phyloP scores from a whole-genome alignment of 768 basidiomycete genomes.

The Rhodotorula graminis region DNA sequence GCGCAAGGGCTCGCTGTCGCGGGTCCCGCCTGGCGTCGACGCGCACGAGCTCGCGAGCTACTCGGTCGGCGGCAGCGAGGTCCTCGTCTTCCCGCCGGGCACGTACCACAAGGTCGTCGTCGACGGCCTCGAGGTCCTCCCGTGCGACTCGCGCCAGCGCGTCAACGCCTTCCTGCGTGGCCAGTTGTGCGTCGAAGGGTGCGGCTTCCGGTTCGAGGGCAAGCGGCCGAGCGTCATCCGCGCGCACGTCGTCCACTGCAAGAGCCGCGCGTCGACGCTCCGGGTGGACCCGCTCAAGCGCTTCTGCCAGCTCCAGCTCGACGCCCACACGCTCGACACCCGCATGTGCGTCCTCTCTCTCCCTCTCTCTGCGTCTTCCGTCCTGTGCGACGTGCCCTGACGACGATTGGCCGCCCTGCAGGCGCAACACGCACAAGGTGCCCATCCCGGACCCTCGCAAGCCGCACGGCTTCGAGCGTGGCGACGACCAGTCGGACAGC shows the following conservation, averaged over 20 bases:
- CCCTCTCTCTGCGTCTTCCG: too few species aligned
- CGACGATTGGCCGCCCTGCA: too few species aligned
- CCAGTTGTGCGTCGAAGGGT: conserved; percentile 18
- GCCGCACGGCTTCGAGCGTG: not conserved
- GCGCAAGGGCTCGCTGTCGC: conserved; percentile 12
- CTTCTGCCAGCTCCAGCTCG: conserved; percentile 27
- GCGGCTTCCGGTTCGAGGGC: conserved; percentile 23
- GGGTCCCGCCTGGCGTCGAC: not conserved
- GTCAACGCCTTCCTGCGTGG: conserved; percentile 22
- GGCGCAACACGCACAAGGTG: too few species aligned
- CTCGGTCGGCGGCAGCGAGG: not conserved
- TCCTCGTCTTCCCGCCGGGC: conserved; percentile 1
- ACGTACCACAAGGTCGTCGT: conserved; percentile 12
- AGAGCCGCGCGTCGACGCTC: not conserved
- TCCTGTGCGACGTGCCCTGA: too few species aligned
- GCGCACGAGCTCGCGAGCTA: not conserved
- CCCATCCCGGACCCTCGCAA: not conserved
- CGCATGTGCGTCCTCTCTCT: not conserved
- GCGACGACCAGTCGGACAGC: not conserved
- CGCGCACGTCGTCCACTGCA: conserved; percentile 25
- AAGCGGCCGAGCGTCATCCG: conserved; percentile 32
- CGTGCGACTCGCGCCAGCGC: conserved; percentile 5
- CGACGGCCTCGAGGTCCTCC: conserved; percentile 24
- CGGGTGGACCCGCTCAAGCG: conserved; percentile 17
- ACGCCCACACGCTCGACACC: conserved; percentile 5